Conservation (phyloP, 179 eudicot genomes). For the Beta lomatogona region DNA sequence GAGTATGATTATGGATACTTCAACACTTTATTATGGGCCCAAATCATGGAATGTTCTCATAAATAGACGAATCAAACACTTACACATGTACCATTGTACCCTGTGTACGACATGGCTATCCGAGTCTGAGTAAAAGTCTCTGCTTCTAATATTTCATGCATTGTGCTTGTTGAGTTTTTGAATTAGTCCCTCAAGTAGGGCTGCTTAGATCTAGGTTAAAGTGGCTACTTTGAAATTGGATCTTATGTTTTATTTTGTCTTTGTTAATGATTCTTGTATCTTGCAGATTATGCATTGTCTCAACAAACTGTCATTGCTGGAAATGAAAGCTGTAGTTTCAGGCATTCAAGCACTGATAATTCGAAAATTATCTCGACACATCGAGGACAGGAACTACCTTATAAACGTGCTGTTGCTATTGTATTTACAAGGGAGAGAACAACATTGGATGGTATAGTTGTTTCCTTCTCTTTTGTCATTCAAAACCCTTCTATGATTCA, state of each 20-base stretch:
- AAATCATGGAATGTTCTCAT: too few species aligned
- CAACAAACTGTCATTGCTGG: slow-evolving; percentile 68
- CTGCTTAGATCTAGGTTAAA: neutral
- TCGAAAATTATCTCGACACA: slow-evolving; percentile 11
- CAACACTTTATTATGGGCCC: too few species aligned
- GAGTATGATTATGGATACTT: too few species aligned
- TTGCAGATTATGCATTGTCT: slow-evolving; percentile 70
- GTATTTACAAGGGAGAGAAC: slow-evolving; percentile 56
- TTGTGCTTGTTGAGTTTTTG: neutral
- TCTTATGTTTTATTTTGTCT: neutral
- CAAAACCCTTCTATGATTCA: neutral
- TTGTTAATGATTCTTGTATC: slow-evolving; percentile 25
- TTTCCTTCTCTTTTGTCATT: slow-evolving; percentile 11
- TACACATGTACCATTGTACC: too few species aligned
- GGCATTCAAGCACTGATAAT: slow-evolving; percentile 34
- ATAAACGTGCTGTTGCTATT: slow-evolving; percentile 59
- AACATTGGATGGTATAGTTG: slow-evolving; percentile 51
- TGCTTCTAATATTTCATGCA: neutral
- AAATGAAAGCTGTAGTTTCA: slow-evolving; percentile 53
- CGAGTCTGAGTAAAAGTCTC: neutral
- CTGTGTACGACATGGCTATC: too few species aligned
- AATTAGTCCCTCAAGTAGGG: neutral
- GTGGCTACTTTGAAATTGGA: neutral
- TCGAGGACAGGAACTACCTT: slow-evolving; percentile 3
- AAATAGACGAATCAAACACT: too few species aligned